These are phyloP conservation scores for Corchorus olitorius DNA, from an alignment of 345 rosid species.

Conservation along the genomic window DNA sequence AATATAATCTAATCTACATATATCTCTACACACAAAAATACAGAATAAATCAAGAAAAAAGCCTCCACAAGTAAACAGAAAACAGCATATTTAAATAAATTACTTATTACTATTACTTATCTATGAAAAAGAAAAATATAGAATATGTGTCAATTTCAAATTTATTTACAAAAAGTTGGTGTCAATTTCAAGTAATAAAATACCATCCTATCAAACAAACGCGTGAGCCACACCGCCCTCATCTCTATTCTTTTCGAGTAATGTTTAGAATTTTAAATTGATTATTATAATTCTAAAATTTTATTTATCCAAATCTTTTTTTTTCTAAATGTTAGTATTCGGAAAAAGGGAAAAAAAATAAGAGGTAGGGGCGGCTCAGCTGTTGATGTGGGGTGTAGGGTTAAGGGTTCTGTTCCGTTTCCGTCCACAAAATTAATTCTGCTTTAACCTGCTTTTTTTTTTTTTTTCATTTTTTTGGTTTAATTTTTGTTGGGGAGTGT, in stretches of 20 bases:
- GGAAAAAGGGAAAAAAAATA: background rate
- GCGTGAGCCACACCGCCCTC: background rate
- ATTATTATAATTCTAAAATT: no score
- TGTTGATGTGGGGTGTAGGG: conserved; percentile 8
- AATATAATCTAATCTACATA: no score
- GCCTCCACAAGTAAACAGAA: background rate
- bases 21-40: no score
- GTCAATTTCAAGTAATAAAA: background rate
- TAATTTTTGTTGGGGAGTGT: background rate
- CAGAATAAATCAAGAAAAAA: background rate
- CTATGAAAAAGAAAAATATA: background rate
- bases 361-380: conserved; percentile 25
- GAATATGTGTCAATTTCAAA: background rate
- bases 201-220: background rate
- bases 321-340: no score
- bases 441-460: background rate
- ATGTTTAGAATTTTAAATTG: no score
- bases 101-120: no score
- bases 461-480: no score
- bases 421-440: conserved; percentile 25
- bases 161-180: background rate
- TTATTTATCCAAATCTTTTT: no score
- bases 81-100: no score
- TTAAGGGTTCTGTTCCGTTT: conserved; percentile 5
- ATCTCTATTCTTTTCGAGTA: background rate